Evolutionary conservation across 1,139 yeast species (phyloP).

Genomic region (Nakaseomyces nivariensis): DNA sequence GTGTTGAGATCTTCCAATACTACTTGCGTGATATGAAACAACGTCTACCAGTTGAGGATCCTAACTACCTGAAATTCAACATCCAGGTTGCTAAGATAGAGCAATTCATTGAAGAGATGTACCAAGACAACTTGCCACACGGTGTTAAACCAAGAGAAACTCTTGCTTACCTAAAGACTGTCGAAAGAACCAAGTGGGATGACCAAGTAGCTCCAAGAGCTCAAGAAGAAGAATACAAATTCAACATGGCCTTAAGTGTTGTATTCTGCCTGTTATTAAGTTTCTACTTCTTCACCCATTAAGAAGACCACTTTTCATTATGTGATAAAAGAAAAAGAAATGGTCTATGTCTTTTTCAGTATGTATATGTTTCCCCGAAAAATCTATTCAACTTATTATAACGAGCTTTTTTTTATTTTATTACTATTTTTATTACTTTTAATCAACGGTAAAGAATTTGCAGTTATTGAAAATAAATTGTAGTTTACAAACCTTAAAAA

Average conservation of each 20-base stretch:
- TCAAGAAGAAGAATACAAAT: constrained; percentile 24
- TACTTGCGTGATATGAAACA: constrained; percentile 72
- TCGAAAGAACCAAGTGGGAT: constrained; percentile 28
- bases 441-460: too few relatives aligned
- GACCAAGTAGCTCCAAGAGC: constrained; percentile 18
- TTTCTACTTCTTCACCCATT: constrained; percentile 2
- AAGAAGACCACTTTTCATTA: neutral
- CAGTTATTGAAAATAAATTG: too few relatives aligned
- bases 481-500: too few relatives aligned
- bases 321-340: neutral
- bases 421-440: too few relatives aligned
- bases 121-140: constrained; percentile 44
- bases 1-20: constrained; percentile 61
- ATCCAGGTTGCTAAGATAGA: constrained; percentile 81
- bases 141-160: constrained; percentile 37
- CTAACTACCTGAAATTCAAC: constrained; percentile 77
- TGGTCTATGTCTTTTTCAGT: neutral
- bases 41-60: constrained; percentile 69
- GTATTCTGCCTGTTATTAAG: constrained; percentile 2
- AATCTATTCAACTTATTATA: too few relatives aligned
- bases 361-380: neutral
- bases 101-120: constrained; percentile 69
- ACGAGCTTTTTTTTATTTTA: too few relatives aligned
- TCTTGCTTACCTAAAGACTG: constrained; percentile 31
- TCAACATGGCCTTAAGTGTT: constrained; percentile 11